Evolutionary conservation across 176 grass and related monocot species (phyloP), one percentile per base, ranked within the genome.

Genomic region (Eremochloa ophiuroides): DNA sequence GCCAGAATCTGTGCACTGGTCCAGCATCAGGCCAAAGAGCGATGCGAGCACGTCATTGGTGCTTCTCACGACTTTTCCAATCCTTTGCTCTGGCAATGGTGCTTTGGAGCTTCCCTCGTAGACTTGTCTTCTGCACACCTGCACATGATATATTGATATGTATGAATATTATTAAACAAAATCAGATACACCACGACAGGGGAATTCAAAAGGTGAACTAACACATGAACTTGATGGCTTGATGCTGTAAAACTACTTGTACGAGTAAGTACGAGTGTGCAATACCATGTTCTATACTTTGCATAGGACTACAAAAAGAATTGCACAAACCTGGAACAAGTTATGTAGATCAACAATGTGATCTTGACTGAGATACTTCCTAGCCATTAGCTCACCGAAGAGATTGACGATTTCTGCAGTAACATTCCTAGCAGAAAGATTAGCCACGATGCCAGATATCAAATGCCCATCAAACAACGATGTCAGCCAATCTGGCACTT

Each of bases 401-500:
- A 98, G 88, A 76, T 79, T 91, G 20, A 98, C 88, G 66, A 95
- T 91, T 68, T 94, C 95, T 80, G 88, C 82, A 67, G 95, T 95
- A 64, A 98, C 56, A 70, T 88, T 98, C 75, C 92, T 93, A 82
- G 88, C 88, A 80, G 84, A 91, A 86, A 95, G 85, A 64, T 94
- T 92, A 62, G 83, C 80, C 29, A 98, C 53, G 48, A 94, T 84
- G 31, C 82, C 86, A 84, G 90, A 93, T 61, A 98, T 75, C 73
- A 84, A 82, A 6, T 79, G 74, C 70, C 55, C 70, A 72, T 76
- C 51, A 63, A 95, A 89, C 81, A 93, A 77, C 5, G 85, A 89
- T 75, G 80, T 85, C 40, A 98, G 71, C 95, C 95, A 98, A 34
- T 82, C 73, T 61, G 95, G 95, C 60, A 87, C 69, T 79, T 88